Conservation (phyloP, 2,329 filamentous ascomycete genomes). For the Amauroascus verrucosus region DNA sequence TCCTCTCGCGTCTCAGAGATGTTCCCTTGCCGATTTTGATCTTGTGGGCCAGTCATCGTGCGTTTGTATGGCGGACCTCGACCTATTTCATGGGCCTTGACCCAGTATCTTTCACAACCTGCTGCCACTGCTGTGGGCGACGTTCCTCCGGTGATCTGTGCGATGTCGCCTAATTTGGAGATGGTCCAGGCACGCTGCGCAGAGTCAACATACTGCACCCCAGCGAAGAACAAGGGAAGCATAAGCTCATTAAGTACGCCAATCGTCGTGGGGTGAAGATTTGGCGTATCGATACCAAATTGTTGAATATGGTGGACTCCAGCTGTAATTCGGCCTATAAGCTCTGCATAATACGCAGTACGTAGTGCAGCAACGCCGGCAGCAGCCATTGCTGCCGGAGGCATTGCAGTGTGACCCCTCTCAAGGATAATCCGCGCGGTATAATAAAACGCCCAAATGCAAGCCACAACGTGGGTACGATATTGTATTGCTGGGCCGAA, state of each 20-base stretch:
- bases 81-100: conserved; percentile 60
- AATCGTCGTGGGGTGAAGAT: conserved; percentile 66
- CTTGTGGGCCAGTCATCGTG: conserved; percentile 20
- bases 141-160: conserved; percentile 76
- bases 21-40: conserved; percentile 17
- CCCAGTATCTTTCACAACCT: conserved; percentile 79
- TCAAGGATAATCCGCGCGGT: conserved; percentile 75
- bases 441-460: conserved; percentile 79
- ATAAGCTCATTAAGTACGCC: conserved; percentile 73
- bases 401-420: conserved; percentile 78
- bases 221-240: conserved; percentile 78
- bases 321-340: conserved; percentile 69
- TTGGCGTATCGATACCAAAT: conserved; percentile 28
- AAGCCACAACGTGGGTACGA: conserved; percentile 74
- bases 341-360: conserved; percentile 60
- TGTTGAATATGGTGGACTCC: conserved; percentile 46
- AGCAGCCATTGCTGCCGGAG: conserved; percentile 77
- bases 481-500: conserved; percentile 78
- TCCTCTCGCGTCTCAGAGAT: conserved; percentile 29
- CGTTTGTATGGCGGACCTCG: conserved; percentile 64
- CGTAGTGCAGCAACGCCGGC: conserved; percentile 64
- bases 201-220: conserved; percentile 62
- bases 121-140: conserved; percentile 69
- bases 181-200: conserved; percentile 70
- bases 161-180: conserved; percentile 61